Conservation (phyloP, 2,329 filamentous ascomycete genomes). For the Polytolypa hystricis region DNA sequence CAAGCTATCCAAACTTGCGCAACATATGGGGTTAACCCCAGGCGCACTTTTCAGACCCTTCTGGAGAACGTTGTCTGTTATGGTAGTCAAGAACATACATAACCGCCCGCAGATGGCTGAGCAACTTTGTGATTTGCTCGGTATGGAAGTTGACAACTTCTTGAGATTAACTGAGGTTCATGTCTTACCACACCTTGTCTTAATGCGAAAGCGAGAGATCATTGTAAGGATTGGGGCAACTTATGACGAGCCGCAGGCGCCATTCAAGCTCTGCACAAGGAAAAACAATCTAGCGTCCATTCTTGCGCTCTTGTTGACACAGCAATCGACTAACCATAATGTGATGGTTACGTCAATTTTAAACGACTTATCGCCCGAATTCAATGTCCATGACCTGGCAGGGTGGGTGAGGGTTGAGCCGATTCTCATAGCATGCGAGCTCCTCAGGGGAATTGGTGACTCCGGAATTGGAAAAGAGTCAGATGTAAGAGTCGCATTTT, state of each 20-base stretch:
- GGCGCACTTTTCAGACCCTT: constrained; percentile 70
- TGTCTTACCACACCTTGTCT: constrained; percentile 75
- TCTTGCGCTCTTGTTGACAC: constrained; percentile 47
- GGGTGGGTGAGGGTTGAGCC: constrained; percentile 65
- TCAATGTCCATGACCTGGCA: constrained; percentile 54
- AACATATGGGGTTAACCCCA: constrained; percentile 50
- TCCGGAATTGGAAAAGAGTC: constrained; percentile 41
- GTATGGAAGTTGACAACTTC: constrained; percentile 63
- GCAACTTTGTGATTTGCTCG: constrained; percentile 68
- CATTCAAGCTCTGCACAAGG: constrained; percentile 52
- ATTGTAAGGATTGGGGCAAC: constrained; percentile 72
- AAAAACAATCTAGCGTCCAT: constrained; percentile 49
- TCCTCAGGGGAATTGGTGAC: constrained; percentile 70
- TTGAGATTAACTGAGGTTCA: constrained; percentile 60
- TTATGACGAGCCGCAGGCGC: constrained; percentile 38
- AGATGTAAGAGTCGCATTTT: constrained; percentile 40
- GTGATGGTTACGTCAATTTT: constrained; percentile 58
- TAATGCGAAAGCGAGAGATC: constrained; percentile 65
- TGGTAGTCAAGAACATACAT: constrained; percentile 70
- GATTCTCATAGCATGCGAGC: constrained; percentile 63
- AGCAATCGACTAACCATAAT: constrained; percentile 55
- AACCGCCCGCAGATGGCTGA: constrained; percentile 71
- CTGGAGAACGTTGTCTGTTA: constrained; percentile 75
- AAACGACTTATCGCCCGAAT: constrained; percentile 56
- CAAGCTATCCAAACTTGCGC: constrained; percentile 60